phyloP scores from a whole-genome alignment of 176 grass and related monocot genomes.

The Triticum timopheevii region DNA sequence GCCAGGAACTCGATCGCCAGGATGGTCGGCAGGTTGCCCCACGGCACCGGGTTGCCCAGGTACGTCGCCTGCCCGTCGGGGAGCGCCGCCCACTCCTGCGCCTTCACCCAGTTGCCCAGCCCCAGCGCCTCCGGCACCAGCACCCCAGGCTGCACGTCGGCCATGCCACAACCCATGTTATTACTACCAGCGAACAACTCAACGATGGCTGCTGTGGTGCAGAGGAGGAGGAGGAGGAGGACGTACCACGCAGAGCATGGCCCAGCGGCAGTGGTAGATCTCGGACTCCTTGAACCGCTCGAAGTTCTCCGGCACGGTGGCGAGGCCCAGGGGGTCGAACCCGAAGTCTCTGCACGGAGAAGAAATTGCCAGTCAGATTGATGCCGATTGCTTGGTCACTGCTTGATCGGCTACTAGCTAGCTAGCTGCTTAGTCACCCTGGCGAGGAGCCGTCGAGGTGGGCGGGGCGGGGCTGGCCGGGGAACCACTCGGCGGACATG shows the following conservation, averaged over 20 bases:
- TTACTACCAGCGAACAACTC: too few relatives aligned
- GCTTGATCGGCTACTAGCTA: not conserved
- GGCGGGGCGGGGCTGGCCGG: constrained; percentile 90
- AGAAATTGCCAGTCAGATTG: not conserved
- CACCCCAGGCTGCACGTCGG: constrained; percentile 62
- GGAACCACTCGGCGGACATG: constrained; percentile 99
- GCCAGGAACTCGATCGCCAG: constrained; percentile 90
- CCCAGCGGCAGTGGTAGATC: constrained; percentile 99
- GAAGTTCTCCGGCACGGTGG: constrained; percentile 82
- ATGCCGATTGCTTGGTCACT: too few relatives aligned
- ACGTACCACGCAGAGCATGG: constrained; percentile 89
- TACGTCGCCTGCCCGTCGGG: constrained; percentile 92
- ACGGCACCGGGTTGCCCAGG: constrained; percentile 87
- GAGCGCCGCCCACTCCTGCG: constrained; percentile 92
- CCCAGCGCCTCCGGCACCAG: constrained; percentile 92
- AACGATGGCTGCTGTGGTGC: not conserved
- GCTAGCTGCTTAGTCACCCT: constrained; percentile 39
- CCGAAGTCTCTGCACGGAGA: constrained; percentile 64
- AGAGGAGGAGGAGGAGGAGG: not conserved
- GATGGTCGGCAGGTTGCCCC: constrained; percentile 91
- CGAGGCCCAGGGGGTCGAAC: constrained; percentile 85
- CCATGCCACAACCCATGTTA: not conserved
- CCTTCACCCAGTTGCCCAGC: constrained; percentile 96
- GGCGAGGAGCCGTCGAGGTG: constrained; percentile 94
- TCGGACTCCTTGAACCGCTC: constrained; percentile 99